These are phyloP conservation scores for Arthrobotrys pseudoclavata DNA, from an alignment of 2,329 filamentous ascomycete species.

Conservation along the genomic window DNA sequence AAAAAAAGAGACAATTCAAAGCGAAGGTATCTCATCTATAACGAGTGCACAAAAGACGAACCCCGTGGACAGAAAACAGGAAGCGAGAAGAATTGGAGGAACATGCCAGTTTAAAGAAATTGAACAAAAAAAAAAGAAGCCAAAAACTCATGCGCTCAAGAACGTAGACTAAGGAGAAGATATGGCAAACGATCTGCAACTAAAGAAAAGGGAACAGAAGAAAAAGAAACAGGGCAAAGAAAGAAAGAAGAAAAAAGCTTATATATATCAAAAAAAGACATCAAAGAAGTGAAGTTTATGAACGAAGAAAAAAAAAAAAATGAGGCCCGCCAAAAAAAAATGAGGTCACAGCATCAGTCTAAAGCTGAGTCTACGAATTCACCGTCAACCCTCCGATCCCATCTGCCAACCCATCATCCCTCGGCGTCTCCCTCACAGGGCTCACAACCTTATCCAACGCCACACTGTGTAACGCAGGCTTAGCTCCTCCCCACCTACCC, in stretches of 20 bases:
- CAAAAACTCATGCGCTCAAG: conserved; percentile 47
- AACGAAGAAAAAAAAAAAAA: conserved; percentile 40
- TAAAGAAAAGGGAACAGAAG: conserved; percentile 53
- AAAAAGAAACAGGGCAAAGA: conserved; percentile 30
- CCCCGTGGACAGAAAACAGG: neutral
- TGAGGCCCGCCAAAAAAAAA: conserved; percentile 37
- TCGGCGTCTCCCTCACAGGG: conserved; percentile 51
- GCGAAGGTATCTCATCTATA: conserved; percentile 57
- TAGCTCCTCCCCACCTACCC: conserved; percentile 68
- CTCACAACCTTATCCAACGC: conserved; percentile 81
- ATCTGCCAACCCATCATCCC: conserved; percentile 44
- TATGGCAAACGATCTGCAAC: conserved; percentile 25
- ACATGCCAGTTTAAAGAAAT: conserved; percentile 15
- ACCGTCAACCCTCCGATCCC: conserved; percentile 45
- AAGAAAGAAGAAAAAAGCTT: neutral
- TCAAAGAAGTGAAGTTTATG: conserved; percentile 12
- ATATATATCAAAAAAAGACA: conserved; percentile 28
- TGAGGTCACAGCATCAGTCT: conserved; percentile 25
- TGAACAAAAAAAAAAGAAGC: conserved; percentile 15
- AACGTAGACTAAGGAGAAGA: conserved; percentile 47
- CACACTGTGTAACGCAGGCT: conserved; percentile 88
- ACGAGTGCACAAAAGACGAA: conserved; percentile 13
- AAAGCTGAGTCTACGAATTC: conserved; percentile 52
- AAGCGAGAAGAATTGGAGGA: neutral
- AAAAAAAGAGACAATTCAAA: conserved; percentile 3